Evolutionary conservation across 345 rosid genomes (phyloP), one percentile per base, ranked within the genome.

Genomic region (Gossypium herbaceum): DNA sequence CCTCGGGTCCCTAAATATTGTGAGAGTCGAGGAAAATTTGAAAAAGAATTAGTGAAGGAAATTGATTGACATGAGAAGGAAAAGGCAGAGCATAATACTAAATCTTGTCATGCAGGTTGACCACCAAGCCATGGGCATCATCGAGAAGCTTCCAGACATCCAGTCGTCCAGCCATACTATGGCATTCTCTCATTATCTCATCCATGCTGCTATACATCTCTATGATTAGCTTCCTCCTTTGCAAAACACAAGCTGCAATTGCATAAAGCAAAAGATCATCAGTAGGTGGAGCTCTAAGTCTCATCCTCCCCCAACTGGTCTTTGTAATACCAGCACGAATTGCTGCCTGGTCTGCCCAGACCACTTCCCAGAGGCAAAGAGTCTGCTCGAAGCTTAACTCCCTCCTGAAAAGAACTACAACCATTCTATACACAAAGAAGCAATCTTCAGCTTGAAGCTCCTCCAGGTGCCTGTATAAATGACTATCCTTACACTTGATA

Each of bases 131-230:
- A 75, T 94, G 98, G 17, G 98, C 94, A 84, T 92, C 94, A 27
- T 94, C 98, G 19, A 94, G 86, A 81, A 94, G 98, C 87, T 87
- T 94, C 98, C 98, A 94, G 25, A 94, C 97, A 81, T 89, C 97
- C 63, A 94, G 82, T 48, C 85, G 88, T 19, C 97, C 97, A 1
- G 93, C 92, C 97, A 94, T 89, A 84, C 93, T 85, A 67, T 92
- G 90, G 84, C 98, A 94, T 74, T 94, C 97, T 73, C 84, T 87
- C 93, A 92, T 85, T 55, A 94, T 94, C 87, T 94, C 98, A 76
- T 94, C 98, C 91, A 92, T 88, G 79, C 98, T 92, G 76, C 88
- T 89, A 76, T 90, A 92, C 82, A 85, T 87, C 86, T 94, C 98
- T 41, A 94, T 87, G 27, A 94, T 92, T 78, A 88, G 78, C 79